A percentile compares a stretch with the other conserved stretches of the same genome.
Conservation (phyloP, 1,284 basidiomycete genomes). For the Ustilago tritici region DNA sequence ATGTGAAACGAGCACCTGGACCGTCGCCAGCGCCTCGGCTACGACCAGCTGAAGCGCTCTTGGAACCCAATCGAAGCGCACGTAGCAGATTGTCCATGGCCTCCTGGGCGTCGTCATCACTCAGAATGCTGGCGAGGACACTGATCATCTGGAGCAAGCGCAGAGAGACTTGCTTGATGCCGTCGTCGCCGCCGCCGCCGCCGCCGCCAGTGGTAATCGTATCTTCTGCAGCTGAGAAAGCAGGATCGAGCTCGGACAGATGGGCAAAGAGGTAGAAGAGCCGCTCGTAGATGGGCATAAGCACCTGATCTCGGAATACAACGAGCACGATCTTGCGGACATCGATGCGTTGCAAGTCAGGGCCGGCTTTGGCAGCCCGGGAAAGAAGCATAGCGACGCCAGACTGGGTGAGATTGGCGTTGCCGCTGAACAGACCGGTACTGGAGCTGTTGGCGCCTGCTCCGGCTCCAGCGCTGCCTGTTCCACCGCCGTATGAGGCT, state of each 20-base stretch:
- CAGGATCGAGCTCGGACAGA: constrained; percentile 48
- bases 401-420: constrained; percentile 19
- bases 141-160: constrained; percentile 65
- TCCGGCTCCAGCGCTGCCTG: constrained; percentile 1
- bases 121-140: constrained; percentile 64
- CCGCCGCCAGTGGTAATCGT: constrained; percentile 17
- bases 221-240: constrained; percentile 25
- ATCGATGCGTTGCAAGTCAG: constrained; percentile 74
- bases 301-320: constrained; percentile 79
- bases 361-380: constrained; percentile 9
- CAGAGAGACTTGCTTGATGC: constrained; percentile 46
- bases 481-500: constrained; percentile 7
- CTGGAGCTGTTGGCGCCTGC: constrained; percentile 4
- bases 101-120: constrained; percentile 68
- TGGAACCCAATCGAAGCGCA: constrained; percentile 51
- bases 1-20: constrained; percentile 20
- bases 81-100: constrained; percentile 65
- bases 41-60: constrained; percentile 49
- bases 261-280: constrained; percentile 53
- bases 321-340: constrained; percentile 82
- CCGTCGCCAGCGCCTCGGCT: constrained; percentile 23
- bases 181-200: constrained; percentile 34
- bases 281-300: constrained; percentile 61
- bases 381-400: constrained; percentile 23
- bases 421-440: constrained; percentile 17